Conservation (phyloP, 2,329 filamentous ascomycete species). For the Verticillium isaacii region DNA sequence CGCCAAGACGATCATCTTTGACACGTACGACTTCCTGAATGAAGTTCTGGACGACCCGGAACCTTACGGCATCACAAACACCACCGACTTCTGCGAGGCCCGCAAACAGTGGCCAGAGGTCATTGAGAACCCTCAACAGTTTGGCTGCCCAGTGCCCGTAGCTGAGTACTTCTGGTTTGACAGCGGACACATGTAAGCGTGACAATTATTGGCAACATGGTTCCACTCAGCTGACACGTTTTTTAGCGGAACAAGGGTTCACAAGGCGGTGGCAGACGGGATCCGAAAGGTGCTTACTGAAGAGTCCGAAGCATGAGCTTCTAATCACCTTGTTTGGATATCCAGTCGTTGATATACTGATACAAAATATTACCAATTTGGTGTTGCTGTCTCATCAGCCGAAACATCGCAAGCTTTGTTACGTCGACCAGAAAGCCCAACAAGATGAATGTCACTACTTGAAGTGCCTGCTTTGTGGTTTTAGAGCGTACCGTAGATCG, state of each 20-base stretch:
- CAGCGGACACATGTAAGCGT: conserved; percentile 16
- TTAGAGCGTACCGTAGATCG: no score
- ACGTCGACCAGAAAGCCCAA: no score
- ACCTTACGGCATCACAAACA: conserved; percentile 21
- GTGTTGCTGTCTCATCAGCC: no score
- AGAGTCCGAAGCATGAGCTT: not conserved
- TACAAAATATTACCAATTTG: no score
- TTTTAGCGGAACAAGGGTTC: conserved; percentile 1
- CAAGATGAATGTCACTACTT: no score
- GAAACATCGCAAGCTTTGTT: no score
- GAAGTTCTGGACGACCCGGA: conserved; percentile 20
- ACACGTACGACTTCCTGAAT: conserved; percentile 25
- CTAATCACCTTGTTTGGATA: no score
- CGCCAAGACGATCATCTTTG: conserved; percentile 20
- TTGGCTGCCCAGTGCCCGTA: conserved; percentile 21
- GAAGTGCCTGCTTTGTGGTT: no score
- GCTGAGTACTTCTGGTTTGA: conserved; percentile 26
- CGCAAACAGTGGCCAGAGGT: conserved; percentile 19
- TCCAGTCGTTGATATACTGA: no score
- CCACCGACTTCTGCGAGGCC: conserved; percentile 18
- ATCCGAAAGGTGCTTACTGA: not conserved
- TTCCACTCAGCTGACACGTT: not conserved
- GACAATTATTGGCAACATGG: not conserved
- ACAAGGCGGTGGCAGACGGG: not conserved
- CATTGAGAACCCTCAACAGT: conserved; percentile 14